Evolutionary conservation across 164 flowering plant genomes (phyloP).

Genomic region (Kingdonia uniflora): DNA sequence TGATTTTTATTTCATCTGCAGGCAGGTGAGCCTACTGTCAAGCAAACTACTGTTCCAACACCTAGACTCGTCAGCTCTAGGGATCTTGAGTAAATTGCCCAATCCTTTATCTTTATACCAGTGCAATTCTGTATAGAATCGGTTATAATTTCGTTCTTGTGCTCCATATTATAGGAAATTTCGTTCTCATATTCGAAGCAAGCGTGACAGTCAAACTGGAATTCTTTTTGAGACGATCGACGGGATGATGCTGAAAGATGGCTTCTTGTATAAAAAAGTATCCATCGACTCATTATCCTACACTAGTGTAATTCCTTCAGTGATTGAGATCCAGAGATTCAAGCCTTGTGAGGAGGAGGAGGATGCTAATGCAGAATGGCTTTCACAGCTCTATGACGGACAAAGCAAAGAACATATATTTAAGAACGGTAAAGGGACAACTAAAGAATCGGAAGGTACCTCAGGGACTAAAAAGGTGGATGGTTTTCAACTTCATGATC

Average conservation of each 20-base stretch:
- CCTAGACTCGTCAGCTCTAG: conserved; percentile 65
- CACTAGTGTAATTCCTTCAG: conserved; percentile 53
- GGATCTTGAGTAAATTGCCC: conserved; percentile 69
- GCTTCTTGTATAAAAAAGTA: conserved; percentile 73
- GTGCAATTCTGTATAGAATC: not conserved
- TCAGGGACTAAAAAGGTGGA: conserved; percentile 15
- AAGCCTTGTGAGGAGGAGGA: conserved; percentile 30
- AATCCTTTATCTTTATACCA: conserved; percentile 4
- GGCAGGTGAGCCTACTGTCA: conserved; percentile 54
- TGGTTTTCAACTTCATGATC: conserved; percentile 51
- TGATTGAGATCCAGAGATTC: conserved; percentile 72
- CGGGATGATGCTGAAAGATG: conserved; percentile 87
- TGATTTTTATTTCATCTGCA: conserved; percentile 17
- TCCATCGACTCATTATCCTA: conserved; percentile 62
- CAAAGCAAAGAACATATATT: conserved; percentile 19
- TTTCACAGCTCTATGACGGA: conserved; percentile 67
- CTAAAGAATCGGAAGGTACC: conserved; percentile 9
- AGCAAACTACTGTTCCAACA: conserved; percentile 41
- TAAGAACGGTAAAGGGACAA: conserved; percentile 17
- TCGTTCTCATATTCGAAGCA: conserved; percentile 53
- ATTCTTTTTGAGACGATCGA: conserved; percentile 51
- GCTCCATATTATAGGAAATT: conserved; percentile 43
- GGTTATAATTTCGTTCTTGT: conserved; percentile 6
- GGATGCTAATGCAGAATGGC: conserved; percentile 57
- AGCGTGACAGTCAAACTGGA: conserved; percentile 71